Evolutionary conservation across 441 rosid species (phyloP), one percentile per base, ranked within the genome.

Genomic region (Theobroma grandiflorum): DNA sequence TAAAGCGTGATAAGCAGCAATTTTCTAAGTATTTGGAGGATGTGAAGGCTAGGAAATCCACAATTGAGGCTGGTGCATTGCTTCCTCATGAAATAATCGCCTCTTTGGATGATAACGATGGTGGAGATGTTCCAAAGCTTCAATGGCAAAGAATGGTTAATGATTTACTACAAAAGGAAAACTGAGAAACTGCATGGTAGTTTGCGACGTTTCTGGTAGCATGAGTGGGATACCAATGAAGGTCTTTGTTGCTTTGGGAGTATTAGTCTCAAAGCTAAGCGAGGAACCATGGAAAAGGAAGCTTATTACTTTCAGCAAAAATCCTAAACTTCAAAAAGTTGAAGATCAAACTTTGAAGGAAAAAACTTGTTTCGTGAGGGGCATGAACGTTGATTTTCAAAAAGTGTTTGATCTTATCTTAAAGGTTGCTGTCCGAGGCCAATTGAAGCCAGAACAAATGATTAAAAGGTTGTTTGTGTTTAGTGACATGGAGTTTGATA

Each of bases 271-370:
- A 0, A 93, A 93, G 47, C 37, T 91, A 49, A 84, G 89, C 18
- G 82, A 81, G 38, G 90, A 90, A 52, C 93, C 91, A 1, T 91
- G 93, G 92, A 90, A 35, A 20, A 93, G 91, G n/a, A 92, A 88
- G 79, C 77, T 92, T 2, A 89, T 92, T 4, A 90, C 96, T 0
- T 94, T 89, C 82, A 89, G 93, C 64, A 2, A 7, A 8, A 22
- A 71, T 0, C 96, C 96, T 0, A 7, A 82, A 45, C 76, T 93
- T 68, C 91, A 87, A 5, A 16, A 4, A 15, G 84, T 92, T 1
- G 0, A 77, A 65, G 94, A 94, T n/a, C 65, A 82, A 2, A 79
- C 79, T 43, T 84, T 92, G 10, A 58, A 5, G 31, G 5, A 84
- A 0, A 85, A 90, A 80, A 79, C 87, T 2, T 2, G 64, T 15